phyloP scores from a whole-genome alignment of 1,284 basidiomycete species.

The Grifola frondosa region DNA sequence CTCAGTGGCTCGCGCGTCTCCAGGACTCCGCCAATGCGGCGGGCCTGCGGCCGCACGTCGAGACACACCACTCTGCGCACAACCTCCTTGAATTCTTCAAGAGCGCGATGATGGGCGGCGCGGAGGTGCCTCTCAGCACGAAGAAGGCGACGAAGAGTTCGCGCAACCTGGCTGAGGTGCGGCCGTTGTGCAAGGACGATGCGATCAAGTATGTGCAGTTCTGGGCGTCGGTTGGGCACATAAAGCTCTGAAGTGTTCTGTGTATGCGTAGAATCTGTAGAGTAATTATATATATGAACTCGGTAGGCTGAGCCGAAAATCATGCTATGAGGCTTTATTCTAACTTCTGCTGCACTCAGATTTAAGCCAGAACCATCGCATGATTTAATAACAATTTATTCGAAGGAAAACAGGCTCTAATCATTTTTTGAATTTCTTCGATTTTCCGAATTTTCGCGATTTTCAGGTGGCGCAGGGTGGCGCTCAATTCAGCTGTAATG shows the following conservation, averaged over 20 bases:
- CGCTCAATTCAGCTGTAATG: too few species aligned
- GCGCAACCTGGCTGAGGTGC: constrained; percentile 8
- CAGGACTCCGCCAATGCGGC: constrained; percentile 10
- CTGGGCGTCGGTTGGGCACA: constrained; percentile 17
- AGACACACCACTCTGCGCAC: constrained; percentile 16
- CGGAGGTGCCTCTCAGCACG: constrained; percentile 15
- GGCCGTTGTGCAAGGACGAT: constrained; percentile 15
- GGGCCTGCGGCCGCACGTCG: constrained; percentile 5
- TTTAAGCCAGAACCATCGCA: too few species aligned
- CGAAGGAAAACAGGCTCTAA: too few species aligned
- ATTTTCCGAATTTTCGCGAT: too few species aligned
- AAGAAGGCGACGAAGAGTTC: constrained; percentile 15
- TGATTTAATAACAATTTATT: too few species aligned
- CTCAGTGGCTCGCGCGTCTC: constrained; percentile 24
- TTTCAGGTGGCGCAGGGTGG: too few species aligned
- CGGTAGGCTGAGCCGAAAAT: too few species aligned
- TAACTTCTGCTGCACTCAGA: too few species aligned
- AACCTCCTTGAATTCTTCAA: constrained; percentile 18
- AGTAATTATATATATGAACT: too few species aligned
- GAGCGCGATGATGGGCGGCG: constrained; percentile 17
- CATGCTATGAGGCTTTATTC: too few species aligned
- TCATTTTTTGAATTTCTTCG: too few species aligned
- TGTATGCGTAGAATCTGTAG: too few species aligned
- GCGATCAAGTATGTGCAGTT: constrained; percentile 17
- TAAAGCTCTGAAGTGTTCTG: constrained; percentile 9